Conservation (phyloP, 345 rosid species). For the Salix caprea region DNA sequence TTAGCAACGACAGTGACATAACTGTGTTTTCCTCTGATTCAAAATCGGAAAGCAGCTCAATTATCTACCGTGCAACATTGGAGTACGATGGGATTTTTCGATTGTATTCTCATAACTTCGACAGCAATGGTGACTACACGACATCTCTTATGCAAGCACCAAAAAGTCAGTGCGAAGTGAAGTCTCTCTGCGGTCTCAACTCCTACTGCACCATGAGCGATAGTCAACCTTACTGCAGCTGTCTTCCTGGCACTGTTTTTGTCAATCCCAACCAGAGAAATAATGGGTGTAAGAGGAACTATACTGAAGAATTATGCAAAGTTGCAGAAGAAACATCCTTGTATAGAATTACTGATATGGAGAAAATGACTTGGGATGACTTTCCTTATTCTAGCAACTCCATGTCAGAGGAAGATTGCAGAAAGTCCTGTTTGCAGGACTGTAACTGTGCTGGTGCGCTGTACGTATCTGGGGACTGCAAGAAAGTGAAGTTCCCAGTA, state of each 20-base stretch:
- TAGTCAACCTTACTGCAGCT: not conserved
- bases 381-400: not conserved
- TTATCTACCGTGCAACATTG: constrained; percentile 11
- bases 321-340: not conserved
- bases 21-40: not conserved
- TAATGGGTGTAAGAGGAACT: constrained; percentile 10
- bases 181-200: constrained; percentile 4
- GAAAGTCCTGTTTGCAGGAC: constrained; percentile 22
- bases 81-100: constrained; percentile 2
- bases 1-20: not conserved
- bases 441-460: constrained; percentile 21
- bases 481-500: constrained; percentile 4
- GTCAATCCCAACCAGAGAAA: not conserved
- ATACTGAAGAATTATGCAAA: not conserved
- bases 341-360: not conserved
- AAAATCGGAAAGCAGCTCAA: not conserved
- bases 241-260: constrained; percentile 17
- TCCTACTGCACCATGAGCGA: constrained; percentile 11
- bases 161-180: not conserved
- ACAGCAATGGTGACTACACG: not conserved
- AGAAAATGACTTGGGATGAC: not conserved
- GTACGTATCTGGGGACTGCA: not conserved
- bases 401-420: constrained; percentile 1
- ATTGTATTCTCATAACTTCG: not conserved
- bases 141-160: not conserved